Percentiles rank a stretch among this genome's conserved stretches.
These are phyloP conservation scores for Elsinoe necatrix DNA, from an alignment of 2,329 filamentous ascomycete species.

Conservation along the genomic window DNA sequence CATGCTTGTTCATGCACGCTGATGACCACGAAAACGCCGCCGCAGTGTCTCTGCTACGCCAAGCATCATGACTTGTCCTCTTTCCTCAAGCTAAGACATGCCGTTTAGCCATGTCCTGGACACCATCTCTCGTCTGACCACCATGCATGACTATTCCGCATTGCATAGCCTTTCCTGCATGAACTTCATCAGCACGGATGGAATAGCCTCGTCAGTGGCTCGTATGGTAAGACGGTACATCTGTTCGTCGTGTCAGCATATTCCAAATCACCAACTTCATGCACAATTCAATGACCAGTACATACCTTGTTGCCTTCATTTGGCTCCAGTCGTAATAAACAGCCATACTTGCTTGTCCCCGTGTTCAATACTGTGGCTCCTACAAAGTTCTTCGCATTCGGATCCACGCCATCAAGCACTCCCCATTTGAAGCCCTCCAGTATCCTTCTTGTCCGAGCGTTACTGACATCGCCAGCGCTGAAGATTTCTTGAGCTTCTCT, in stretches of 20 bases:
- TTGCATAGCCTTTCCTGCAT: slow-evolving; percentile 77
- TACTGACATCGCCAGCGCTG: slow-evolving; percentile 56
- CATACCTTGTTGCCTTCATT: slow-evolving; percentile 86
- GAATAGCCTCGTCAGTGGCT: slow-evolving; percentile 85
- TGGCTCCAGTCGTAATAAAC: slow-evolving; percentile 84
- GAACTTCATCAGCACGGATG: slow-evolving; percentile 66
- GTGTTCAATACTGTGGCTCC: slow-evolving; percentile 82
- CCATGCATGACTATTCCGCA: slow-evolving; percentile 13
- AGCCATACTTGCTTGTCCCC: slow-evolving; percentile 78
- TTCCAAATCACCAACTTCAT: not conserved
- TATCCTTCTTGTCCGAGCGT: slow-evolving; percentile 60
- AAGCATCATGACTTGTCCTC: not conserved
- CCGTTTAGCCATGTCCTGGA: not conserved
- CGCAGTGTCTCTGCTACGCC: slow-evolving; percentile 3
- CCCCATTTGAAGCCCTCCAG: slow-evolving; percentile 87
- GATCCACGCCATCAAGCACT: slow-evolving; percentile 75
- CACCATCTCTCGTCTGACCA: not conserved
- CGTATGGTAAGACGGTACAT: slow-evolving; percentile 93
- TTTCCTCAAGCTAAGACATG: slow-evolving; percentile 9
- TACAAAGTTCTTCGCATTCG: slow-evolving; percentile 87
- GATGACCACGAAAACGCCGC: not conserved
- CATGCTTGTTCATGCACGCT: not conserved
- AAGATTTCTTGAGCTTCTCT: slow-evolving; percentile 87
- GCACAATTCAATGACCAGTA: slow-evolving; percentile 17
- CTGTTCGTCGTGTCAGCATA: slow-evolving; percentile 40